phyloP scores from a whole-genome alignment of 352 stramenopile species.

The Globisporangium viniferum region DNA sequence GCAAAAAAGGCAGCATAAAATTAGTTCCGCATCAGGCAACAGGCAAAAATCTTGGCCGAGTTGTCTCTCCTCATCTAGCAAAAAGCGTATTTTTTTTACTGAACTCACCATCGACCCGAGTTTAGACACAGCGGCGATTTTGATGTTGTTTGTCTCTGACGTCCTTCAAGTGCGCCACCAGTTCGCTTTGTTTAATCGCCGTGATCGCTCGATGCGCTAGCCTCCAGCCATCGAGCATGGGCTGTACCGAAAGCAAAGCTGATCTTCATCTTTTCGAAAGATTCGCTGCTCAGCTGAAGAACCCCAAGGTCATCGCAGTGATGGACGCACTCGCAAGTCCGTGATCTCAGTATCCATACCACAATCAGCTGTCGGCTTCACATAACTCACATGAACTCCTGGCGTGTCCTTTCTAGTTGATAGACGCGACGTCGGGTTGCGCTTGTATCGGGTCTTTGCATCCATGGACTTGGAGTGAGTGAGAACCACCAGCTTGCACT shows the following conservation, averaged over 20 bases:
- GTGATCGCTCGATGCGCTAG: constrained; percentile 6
- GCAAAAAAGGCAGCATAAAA: too few relatives aligned
- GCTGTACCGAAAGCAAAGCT: constrained; percentile 39
- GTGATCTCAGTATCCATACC: neutral
- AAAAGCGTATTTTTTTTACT: neutral
- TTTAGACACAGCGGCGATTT: neutral
- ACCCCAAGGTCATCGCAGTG: constrained; percentile 26
- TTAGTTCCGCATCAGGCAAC: too few relatives aligned
- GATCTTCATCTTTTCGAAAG: constrained; percentile 27
- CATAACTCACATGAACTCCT: neutral
- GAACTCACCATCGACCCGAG: neutral
- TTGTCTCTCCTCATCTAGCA: neutral
- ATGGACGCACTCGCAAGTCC: constrained; percentile 37
- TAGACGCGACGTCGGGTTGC: constrained; percentile 29
- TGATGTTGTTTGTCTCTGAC: neutral
- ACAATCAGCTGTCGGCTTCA: neutral
- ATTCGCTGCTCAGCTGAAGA: constrained; percentile 38
- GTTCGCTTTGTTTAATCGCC: neutral
- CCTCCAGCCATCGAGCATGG: constrained; percentile 20
- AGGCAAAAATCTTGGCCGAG: too few relatives aligned
- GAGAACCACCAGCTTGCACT: neutral
- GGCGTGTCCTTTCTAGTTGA: constrained; percentile 25
- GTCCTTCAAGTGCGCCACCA: neutral
- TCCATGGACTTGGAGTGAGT: constrained; percentile 59
- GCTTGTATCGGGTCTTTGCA: constrained; percentile 45